Evolutionary conservation across 2,329 filamentous ascomycete genomes (phyloP), one percentile per base, ranked within the genome.

Genomic region (Neofusicoccum parvum): DNA sequence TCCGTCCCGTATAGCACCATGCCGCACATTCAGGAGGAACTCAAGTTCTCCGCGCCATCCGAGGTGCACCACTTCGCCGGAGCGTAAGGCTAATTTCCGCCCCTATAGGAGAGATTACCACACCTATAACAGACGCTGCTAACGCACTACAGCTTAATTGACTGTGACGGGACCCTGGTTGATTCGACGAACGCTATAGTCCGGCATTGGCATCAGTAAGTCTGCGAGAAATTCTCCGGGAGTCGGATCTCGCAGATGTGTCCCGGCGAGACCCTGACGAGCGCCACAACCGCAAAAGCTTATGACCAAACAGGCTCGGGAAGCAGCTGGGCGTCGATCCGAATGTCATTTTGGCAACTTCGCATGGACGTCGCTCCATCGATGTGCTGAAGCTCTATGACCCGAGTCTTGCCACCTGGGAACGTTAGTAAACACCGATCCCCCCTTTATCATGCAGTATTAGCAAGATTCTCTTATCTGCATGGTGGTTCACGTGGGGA

Each of bases 321-420:
- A 84, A 86, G 10, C 92, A 97, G 75, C 90, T 98, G 72, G 92
- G 92, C 27, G 89, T 97, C 23, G 87, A 92, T 69, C 91, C 92
- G n/a, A 84, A 89, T 54, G 86, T 90, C 51, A 98, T 99, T 72
- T 85, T 98, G 32, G 86, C 92, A 72, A 96, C 92, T 10, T 97
- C 93, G 5, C 95, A 99, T 79, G 95, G 95, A 68, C 88, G 94
- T 67, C 85, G 95, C 66, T 92, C 89, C 70, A 97, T 98, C 73
- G 95, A 99, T 72, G 88, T 91, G 2, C 84, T 99, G 66, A 87
- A 87, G 75, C 82, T 94, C 34, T 86, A 97, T 66, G 89, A 92
- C 68, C 91, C 92, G 15, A 88, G 91, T 71, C 92, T 92, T 75
- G 95, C 95, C 48, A 97, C 90, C 72, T 94, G 91, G 92, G 92